Conservation (phyloP, 768 basidiomycete genomes). For the Boletus reticulatus region DNA sequence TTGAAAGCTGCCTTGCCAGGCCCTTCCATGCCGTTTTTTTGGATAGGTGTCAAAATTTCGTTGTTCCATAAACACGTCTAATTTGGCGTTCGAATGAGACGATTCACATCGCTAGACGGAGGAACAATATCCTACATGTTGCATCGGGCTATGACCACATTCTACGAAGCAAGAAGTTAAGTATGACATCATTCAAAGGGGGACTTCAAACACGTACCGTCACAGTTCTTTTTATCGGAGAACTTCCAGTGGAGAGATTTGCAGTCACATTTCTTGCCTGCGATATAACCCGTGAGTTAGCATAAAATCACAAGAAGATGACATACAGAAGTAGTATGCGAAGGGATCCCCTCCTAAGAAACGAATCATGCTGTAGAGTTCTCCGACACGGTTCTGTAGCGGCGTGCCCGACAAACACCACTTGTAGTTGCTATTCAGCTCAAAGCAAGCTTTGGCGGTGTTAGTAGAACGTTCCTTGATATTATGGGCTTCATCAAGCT, state of each 20-base stretch:
- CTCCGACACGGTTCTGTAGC: slow-evolving; percentile 97
- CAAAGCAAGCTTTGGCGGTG: slow-evolving; percentile 96
- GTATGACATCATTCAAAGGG: neutral
- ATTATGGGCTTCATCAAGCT: slow-evolving; percentile 97
- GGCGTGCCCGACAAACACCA: slow-evolving; percentile 99
- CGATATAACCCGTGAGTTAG: neutral
- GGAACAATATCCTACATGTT: slow-evolving; percentile 51
- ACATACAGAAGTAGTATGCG: slow-evolving; percentile 86
- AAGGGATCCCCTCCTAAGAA: slow-evolving; percentile 94
- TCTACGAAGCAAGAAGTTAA: slow-evolving; percentile 40
- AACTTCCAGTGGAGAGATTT: slow-evolving; percentile 97
- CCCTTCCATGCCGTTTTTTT: slow-evolving; percentile 81
- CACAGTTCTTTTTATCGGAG: slow-evolving; percentile 76
- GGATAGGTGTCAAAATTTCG: slow-evolving; percentile 94
- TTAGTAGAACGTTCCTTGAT: slow-evolving; percentile 95
- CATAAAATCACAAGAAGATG: neutral
- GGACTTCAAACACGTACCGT: slow-evolving; percentile 49
- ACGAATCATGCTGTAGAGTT: slow-evolving; percentile 90
- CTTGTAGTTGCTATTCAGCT: slow-evolving; percentile 71
- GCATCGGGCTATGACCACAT: slow-evolving; percentile 84
- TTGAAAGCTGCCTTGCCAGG: slow-evolving; percentile 84
- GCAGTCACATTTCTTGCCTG: slow-evolving; percentile 89
- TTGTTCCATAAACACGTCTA: slow-evolving; percentile 97
- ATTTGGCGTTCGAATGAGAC: slow-evolving; percentile 3
- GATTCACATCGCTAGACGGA: neutral